A percentile compares a stretch with the other conserved stretches of the same genome.
Conservation (phyloP, 176 grass and related monocot genomes). For the Juncus effusus region DNA sequence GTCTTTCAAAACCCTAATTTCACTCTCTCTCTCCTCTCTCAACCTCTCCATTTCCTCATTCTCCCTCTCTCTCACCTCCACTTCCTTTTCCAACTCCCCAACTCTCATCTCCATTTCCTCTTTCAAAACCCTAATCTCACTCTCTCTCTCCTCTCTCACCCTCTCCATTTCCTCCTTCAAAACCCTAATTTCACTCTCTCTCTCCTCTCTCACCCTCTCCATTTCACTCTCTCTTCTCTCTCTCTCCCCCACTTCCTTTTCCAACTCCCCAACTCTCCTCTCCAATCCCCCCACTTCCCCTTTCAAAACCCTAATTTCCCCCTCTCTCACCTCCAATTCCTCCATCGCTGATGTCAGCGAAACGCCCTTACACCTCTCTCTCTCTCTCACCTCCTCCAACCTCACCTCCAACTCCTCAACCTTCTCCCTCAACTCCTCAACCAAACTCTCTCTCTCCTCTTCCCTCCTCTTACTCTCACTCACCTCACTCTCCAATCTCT, state of each 20-base stretch:
- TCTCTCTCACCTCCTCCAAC: slow-evolving; percentile 46
- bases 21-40: slow-evolving; percentile 33
- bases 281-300: slow-evolving; percentile 53
- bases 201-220: slow-evolving; percentile 66
- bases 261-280: slow-evolving; percentile 55
- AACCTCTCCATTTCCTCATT: slow-evolving; percentile 56
- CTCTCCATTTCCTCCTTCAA: slow-evolving; percentile 39
- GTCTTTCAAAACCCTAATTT: slow-evolving; percentile 57
- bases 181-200: slow-evolving; percentile 29
- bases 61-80: slow-evolving; percentile 49
- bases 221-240: slow-evolving; percentile 46
- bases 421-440: slow-evolving; percentile 75
- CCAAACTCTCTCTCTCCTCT: slow-evolving; percentile 33
- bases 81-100: slow-evolving; percentile 40
- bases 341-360: slow-evolving; percentile 43
- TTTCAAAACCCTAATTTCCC: slow-evolving; percentile 61
- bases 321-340: slow-evolving; percentile 36
- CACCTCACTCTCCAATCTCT: slow-evolving; percentile 47
- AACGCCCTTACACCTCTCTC: slow-evolving; percentile 58
- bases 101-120: slow-evolving; percentile 71
- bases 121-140: slow-evolving; percentile 34
- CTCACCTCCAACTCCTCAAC: slow-evolving; percentile 43
- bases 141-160: slow-evolving; percentile 53
- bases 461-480: slow-evolving; percentile 58
- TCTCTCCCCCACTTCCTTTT: slow-evolving; percentile 52